Evolutionary conservation across 768 basidiomycete species (phyloP), one percentile per base, ranked within the genome.

Genomic region (Boletus rufocinnamomeus): DNA sequence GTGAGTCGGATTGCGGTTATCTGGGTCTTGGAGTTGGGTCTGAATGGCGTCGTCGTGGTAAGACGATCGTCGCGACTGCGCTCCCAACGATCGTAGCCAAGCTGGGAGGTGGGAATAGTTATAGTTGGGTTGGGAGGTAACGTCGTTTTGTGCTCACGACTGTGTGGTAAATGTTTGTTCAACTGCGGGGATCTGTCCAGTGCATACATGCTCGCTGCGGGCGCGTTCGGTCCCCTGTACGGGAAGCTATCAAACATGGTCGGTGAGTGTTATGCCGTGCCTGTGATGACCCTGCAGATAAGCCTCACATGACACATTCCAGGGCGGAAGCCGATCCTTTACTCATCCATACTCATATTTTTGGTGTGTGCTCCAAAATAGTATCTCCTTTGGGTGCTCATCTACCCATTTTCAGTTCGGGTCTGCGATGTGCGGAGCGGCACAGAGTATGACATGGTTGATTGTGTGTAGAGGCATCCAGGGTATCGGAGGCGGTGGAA

Each of bases 401-500:
- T 40, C 7, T 23, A 1, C 17, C 21, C 23, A 17, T 35, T 25
- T 21, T 7, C 46, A 89, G 88, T 73, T 91, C 61, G 90, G 89
- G 23, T 91, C 89, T 6, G 90, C 89, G 2, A 74, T 93, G 54
- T 93, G 89, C 63, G 91, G 91, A 16, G 87, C 89, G 1, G 90
- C 92, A 0, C 87, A 93, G 69, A 84, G 54, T 55, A 87, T 93
- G 83, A 80, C 76, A 3, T 91, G 89, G 92, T 75, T 95, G 17
- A 84, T 92, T 34, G 78, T 89, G 1, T 82, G 82, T 43, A 83
- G 92, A 62, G 92, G 89, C 3, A 76, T 95, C 3, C 92, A 93
- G 69, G 92, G 92, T 10, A 84, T 93, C 34, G 92, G 92, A 27
- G 90, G 89, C 9, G 90, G 89, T 11, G 91, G 89, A 6, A 87